Base-by-base conservation (phyloP, 2,329 filamentous ascomycete genomes). In the Pseudogymnoascus sp. region DNA sequence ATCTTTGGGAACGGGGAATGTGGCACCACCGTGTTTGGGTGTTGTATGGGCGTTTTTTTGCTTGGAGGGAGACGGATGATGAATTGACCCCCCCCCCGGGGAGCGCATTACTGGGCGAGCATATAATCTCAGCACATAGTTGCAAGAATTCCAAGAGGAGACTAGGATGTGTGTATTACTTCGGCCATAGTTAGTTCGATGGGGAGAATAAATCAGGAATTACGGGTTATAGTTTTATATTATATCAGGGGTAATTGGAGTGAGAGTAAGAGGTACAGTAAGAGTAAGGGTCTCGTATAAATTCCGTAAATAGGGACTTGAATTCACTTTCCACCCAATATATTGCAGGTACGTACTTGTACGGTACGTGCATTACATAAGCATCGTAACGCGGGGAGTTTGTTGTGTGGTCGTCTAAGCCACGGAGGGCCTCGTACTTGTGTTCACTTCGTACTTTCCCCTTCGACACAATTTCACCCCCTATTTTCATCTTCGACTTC, bases 121-220 rank as follows among this genome's bases (percentile, higher is more conserved):
- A 59, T 35, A 59, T 59, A 36, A 39, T 59, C 55, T 59, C 55
- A 59, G 55, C 55, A 59, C 55, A 38, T 59, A 59, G 55, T 38
- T 59, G 30, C 36, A 59, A 22, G 36, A 59, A 52, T 30, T 52
- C 25, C 45, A 52, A 52, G 25, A 30, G 25, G 92, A 77, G 9
- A 88, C 84, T 0, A 90, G 89, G 58, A 92, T 52, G 45, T 30
- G 45, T 52, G 25, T 52, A 52, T 52, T 52, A 52, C 45, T 52
- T 52, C 42, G 42, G 42, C 42, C 42, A 49, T 49, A 49, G 42
- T 49, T 49, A 16, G 42, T 49, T 83, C 14, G 87, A 82, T 1
- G 89, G 87, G 14, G 87, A 89, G 64, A 92, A 82, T 5, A 92
- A 80, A 70, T 92, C 89, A 58, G 86, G 87, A 71, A 92, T 89